Evolutionary conservation across 2,329 filamentous ascomycete species (phyloP), one percentile per base, ranked within the genome.

Genomic region (Fusarium xylarioides): DNA sequence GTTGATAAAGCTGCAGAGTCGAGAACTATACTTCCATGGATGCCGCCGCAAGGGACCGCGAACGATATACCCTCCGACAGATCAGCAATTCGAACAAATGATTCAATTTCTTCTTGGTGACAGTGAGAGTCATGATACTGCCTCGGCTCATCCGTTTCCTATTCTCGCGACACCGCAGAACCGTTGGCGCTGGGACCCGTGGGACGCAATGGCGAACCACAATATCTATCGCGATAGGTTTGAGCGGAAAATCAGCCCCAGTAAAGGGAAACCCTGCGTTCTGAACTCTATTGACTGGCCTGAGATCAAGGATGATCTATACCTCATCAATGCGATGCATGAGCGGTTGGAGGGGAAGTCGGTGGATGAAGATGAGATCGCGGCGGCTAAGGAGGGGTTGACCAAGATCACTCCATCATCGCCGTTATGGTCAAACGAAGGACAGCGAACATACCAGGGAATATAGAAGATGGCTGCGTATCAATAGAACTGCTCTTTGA

Each of bases 101-200:
- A 44, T 68, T 6, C 11, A n/a, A 0, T 68, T 66, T 19, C 18
- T 67, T 7, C 19, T 68, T 1, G 32, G 32, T 2, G 2, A 34
- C 8, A n/a, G 2, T 18, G 30, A 54, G 2, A 19, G 3, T 7
- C 23, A 35, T 8, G 26, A 37, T 1, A 15, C 16, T 19, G 16
- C 34, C 19, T 11, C n/a, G 8, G 10, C 44, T 12, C 15, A 14
- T 11, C 67, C 64, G 14, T 34, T 70, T 3, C 63, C 63, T 14
- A 35, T 61, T 10, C 9, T 38, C 3, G 53, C 44, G 2, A 58
- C 52, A 2, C 23, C 37, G 2, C 26, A 68, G 34, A 70, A 70
- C 40, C 64, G 64, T 12, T 65, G 53, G 52, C 67, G 64, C 8
- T 68, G 64, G 64, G 50, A 54, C n/a, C 23, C 57, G 16, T 68